Conservation (phyloP, 768 basidiomycete species). For the Zangia roseola region DNA sequence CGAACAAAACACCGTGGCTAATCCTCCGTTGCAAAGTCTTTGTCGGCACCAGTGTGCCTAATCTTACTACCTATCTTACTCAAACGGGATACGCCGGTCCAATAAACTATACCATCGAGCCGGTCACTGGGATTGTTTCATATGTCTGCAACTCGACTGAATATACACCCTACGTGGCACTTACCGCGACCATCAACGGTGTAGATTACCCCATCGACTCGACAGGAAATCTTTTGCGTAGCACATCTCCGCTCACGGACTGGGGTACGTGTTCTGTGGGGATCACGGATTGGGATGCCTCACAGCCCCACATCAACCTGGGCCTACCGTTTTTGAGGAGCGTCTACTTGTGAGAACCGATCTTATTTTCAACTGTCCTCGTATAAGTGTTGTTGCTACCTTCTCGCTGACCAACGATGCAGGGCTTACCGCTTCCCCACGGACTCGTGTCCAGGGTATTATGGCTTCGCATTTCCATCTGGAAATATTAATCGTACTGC, state of each 20-base stretch:
- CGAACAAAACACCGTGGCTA: not conserved
- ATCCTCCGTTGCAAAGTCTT: slow-evolving; percentile 3
- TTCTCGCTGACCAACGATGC: not conserved
- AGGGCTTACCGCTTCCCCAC: slow-evolving; percentile 32
- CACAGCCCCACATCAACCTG: slow-evolving; percentile 1
- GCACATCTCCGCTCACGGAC: not conserved
- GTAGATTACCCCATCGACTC: slow-evolving; percentile 28
- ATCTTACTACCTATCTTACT: slow-evolving; percentile 4
- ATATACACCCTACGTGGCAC: slow-evolving; percentile 14
- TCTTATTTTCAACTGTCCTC: not conserved
- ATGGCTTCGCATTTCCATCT: slow-evolving; percentile 28
- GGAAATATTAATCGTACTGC: slow-evolving; percentile 21
- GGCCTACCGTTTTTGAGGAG: slow-evolving; percentile 19
- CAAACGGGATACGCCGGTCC: slow-evolving; percentile 13
- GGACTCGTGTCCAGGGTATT: slow-evolving; percentile 25
- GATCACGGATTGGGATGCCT: not conserved
- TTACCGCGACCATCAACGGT: slow-evolving; percentile 24
- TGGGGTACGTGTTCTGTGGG: slow-evolving; percentile 16
- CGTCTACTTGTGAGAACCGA: slow-evolving; percentile 14
- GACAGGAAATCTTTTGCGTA: slow-evolving; percentile 15
- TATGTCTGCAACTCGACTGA: slow-evolving; percentile 21
- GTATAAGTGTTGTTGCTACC: not conserved
- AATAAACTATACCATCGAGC: slow-evolving; percentile 9
- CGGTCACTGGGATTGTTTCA: not conserved
- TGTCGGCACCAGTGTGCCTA: slow-evolving; percentile 4